These are phyloP conservation scores for Uronychia binucleata DNA, from an alignment of 73 alveolate species.

Conservation along the genomic window DNA sequence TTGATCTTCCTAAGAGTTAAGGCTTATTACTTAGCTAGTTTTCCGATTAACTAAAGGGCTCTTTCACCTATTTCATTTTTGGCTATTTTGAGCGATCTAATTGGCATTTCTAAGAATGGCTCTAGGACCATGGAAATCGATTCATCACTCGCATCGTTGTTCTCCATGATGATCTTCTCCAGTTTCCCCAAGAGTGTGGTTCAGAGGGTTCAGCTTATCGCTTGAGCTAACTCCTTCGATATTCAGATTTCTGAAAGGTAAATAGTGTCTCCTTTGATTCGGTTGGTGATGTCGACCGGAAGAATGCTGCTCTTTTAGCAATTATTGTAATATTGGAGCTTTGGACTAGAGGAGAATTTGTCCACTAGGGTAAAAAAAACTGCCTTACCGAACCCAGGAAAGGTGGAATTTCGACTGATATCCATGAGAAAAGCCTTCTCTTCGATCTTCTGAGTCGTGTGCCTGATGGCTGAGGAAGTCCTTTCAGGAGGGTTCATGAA, in stretches of 20 bases:
- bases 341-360: not conserved
- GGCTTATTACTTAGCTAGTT: not conserved
- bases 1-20: not conserved
- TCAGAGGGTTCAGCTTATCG: not conserved
- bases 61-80: not conserved
- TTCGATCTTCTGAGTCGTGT: too few relatives aligned
- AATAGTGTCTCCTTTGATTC: not conserved
- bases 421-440: too few relatives aligned
- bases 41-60: not conserved
- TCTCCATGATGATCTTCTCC: not conserved
- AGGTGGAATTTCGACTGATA: too few relatives aligned
- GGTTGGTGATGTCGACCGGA: not conserved
- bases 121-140: not conserved
- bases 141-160: not conserved
- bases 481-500: too few relatives aligned
- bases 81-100: too few relatives aligned
- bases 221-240: not conserved
- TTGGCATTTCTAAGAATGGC: too few relatives aligned
- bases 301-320: not conserved
- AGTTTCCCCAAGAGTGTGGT: not conserved
- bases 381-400: not conserved
- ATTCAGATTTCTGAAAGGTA: too few relatives aligned
- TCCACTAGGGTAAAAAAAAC: not conserved
- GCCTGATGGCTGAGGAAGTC: too few relatives aligned
- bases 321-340: not conserved